phyloP scores from a whole-genome alignment of 495 filamentous ascomycete genomes.

The Xylaria telfairii region DNA sequence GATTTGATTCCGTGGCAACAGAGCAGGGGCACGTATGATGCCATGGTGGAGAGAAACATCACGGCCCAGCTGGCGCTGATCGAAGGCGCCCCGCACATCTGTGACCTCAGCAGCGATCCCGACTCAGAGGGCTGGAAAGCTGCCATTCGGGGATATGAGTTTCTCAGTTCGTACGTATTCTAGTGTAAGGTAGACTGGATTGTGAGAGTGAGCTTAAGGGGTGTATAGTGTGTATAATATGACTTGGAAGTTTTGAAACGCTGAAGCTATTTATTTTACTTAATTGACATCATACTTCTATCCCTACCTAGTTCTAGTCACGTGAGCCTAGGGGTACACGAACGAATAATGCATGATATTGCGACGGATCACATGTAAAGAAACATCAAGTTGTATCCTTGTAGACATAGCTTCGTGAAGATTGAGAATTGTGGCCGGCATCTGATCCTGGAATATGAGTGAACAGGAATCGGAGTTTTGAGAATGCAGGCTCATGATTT shows the following conservation, averaged over 20 bases:
- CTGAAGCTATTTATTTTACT: not conserved
- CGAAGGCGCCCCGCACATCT: constrained; percentile 44
- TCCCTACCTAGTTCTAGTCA: not conserved
- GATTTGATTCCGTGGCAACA: constrained; percentile 56
- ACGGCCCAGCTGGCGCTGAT: constrained; percentile 37
- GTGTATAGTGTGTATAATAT: not conserved
- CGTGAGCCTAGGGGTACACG: not conserved
- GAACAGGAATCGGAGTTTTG: no score
- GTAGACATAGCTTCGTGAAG: not conserved
- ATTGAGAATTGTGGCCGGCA: no score
- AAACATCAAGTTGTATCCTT: not conserved
- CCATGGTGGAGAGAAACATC: constrained; percentile 33
- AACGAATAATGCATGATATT: not conserved
- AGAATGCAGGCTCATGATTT: no score
- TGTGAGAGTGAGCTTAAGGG: not conserved
- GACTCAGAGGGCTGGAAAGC: constrained; percentile 38
- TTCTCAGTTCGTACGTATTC: constrained; percentile 31
- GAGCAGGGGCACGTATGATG: constrained; percentile 36
- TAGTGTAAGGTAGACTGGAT: not conserved
- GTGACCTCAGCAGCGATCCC: constrained; percentile 40
- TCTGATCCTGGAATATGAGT: no score
- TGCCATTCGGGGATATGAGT: constrained; percentile 39
- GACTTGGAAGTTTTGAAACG: not conserved
- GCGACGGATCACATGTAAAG: not conserved
- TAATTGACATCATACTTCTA: not conserved